Base-by-base conservation (phyloP, 176 grass and related monocot genomes). In the Cenchrus fungigraminus region DNA sequence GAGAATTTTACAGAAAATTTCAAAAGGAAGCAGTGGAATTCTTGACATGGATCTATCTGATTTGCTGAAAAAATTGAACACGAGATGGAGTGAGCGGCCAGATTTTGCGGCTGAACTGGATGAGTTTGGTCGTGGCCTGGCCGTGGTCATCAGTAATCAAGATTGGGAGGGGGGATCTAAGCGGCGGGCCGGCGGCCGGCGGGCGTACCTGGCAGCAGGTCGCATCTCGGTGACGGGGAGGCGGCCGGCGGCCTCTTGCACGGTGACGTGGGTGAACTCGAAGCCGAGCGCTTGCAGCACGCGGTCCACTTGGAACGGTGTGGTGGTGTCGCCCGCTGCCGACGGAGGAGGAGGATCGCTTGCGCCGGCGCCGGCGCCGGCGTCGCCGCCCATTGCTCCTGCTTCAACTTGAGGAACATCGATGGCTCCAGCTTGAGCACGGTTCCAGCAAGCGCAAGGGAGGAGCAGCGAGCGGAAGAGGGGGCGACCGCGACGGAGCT, bases 221-320 rank as follows among this genome's bases (percentile, higher is more conserved):
- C 13, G 25, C 25, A 25, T 25, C 25, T 88, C 71, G 79, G 92
- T 92, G 88, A 97, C 88, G 68, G 74, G 79, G 84, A 94, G 92
- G 57, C 87, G 88, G 60, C 95, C 95, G 49, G 67, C 52, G 79
- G 93, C 88, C 84, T 94, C 91, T 7, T 7, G 1, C 22, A 88
- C 84, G 54, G 88, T 88, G 73, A 97, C 79, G 45, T 65, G 75
- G 37, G 82, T 91, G 92, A 76, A 93, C 71, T 89, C 19, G 81
- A 97, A 94, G 6, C 92, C 95, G 29, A 97, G 61, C 17, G 87
- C 79, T n/a, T 91, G 86, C 58, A 97, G 86, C 9, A 88, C 79
- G 47, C 84, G 88, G 76, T 97, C 95, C 62, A 88, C 78, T n/a
- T 34, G 68, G 44, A 76, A 51, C 28, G 58, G 3, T 11, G 29